phyloP scores from a whole-genome alignment of 1,284 basidiomycete genomes.

The Puccinia coronata region DNA sequence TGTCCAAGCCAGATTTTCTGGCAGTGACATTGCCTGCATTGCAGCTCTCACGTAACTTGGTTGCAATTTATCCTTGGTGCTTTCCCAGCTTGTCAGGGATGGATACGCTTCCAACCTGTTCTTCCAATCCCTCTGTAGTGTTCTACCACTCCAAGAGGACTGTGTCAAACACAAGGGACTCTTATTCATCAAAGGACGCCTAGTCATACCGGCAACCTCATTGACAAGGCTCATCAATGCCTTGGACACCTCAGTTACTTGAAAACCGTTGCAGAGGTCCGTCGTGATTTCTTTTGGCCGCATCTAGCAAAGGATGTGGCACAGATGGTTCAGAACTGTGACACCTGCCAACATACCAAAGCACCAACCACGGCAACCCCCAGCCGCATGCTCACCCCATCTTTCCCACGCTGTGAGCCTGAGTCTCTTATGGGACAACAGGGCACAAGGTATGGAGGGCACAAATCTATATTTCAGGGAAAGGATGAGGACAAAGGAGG shows the following conservation, averaged over 20 bases:
- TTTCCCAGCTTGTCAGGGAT: constrained; percentile 53
- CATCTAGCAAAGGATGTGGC: constrained; percentile 55
- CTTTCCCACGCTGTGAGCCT: too few species aligned
- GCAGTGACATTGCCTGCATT: not conserved
- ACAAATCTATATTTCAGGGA: too few species aligned
- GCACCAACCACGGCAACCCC: constrained; percentile 21
- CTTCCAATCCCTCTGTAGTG: constrained; percentile 53
- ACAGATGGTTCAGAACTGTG: constrained; percentile 17
- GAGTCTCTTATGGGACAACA: too few species aligned
- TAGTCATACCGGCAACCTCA: constrained; percentile 59
- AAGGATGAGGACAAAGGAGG: too few species aligned
- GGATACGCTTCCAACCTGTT: constrained; percentile 58
- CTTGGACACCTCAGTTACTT: constrained; percentile 60
- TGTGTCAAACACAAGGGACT: constrained; percentile 52
- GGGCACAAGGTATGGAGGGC: too few species aligned
- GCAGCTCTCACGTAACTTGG: not conserved
- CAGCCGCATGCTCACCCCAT: constrained; percentile 34
- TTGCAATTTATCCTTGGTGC: constrained; percentile 36
- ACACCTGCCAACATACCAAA: constrained; percentile 50
- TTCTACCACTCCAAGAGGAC: not conserved
- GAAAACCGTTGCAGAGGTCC: constrained; percentile 58
- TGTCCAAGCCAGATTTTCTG: too few species aligned
- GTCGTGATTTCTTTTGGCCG: constrained; percentile 61
- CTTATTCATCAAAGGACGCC: constrained; percentile 55
- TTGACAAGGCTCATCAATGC: constrained; percentile 56